phyloP scores from a whole-genome alignment of 106 monocot species.

The Alisma plantagoaquatica region DNA sequence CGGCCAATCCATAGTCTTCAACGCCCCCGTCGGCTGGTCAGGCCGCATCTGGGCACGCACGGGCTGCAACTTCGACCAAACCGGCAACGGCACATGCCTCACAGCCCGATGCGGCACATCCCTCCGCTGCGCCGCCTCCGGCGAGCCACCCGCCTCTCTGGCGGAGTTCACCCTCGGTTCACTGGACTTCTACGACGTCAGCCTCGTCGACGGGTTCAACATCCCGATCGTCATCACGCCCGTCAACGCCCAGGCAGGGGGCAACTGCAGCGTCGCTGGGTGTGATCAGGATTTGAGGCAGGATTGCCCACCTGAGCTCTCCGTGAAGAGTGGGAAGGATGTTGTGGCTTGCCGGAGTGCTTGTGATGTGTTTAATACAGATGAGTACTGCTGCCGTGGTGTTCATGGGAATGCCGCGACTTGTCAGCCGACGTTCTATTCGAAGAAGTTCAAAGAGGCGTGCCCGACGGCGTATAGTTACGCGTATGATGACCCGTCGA shows the following conservation, averaged over 20 bases:
- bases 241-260: slow-evolving; percentile 35
- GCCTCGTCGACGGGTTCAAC: slow-evolving; percentile 95
- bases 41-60: slow-evolving; percentile 96
- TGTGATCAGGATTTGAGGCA: slow-evolving; percentile 53
- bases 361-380: slow-evolving; percentile 73
- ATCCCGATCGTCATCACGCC: slow-evolving; percentile 59
- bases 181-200: slow-evolving; percentile 78
- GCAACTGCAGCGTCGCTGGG: slow-evolving; percentile 59
- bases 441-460: slow-evolving; percentile 63
- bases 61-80: slow-evolving; percentile 54
- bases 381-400: slow-evolving; percentile 79
- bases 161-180: slow-evolving; percentile 76
- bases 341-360: slow-evolving; percentile 76
- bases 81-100: slow-evolving; percentile 56
- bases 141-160: slow-evolving; percentile 50
- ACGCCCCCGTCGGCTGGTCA: slow-evolving; percentile 58
- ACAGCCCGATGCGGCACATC: slow-evolving; percentile 54
- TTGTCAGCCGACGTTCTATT: slow-evolving; percentile 71
- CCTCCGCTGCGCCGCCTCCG: slow-evolving; percentile 58
- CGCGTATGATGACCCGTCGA: slow-evolving; percentile 78
- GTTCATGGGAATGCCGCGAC: slow-evolving; percentile 39
- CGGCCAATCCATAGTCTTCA: slow-evolving; percentile 61
- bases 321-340: slow-evolving; percentile 26
- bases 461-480: slow-evolving; percentile 82
- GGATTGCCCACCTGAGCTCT: slow-evolving; percentile 58